phyloP scores from a whole-genome alignment of 116 monocot genomes.

The Thalassia testudinum region DNA sequence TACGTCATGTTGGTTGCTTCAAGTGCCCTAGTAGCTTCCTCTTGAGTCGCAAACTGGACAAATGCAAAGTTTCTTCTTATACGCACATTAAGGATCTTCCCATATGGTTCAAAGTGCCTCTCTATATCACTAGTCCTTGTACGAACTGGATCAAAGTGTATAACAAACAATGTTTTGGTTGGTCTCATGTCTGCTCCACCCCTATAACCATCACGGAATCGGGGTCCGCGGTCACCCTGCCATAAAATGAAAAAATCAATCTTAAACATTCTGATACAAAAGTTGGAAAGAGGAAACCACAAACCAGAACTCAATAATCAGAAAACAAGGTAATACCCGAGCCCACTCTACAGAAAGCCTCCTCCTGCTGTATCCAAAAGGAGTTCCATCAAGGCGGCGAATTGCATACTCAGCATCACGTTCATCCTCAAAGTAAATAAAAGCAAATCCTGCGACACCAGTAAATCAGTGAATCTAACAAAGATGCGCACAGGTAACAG shows the following conservation, averaged over 20 bases:
- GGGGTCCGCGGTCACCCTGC: conserved; percentile 43
- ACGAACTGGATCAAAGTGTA: conserved; percentile 76
- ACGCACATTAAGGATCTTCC: conserved; percentile 57
- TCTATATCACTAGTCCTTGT: conserved; percentile 77
- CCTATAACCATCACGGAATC: conserved; percentile 49
- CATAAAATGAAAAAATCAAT: neutral
- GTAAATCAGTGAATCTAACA: conserved; percentile 7
- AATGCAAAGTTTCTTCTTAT: conserved; percentile 91
- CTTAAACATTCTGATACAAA: neutral
- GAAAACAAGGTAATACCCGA: conserved; percentile 31
- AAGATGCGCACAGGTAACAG: neutral
- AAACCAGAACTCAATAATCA: neutral
- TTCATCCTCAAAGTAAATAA: conserved; percentile 88
- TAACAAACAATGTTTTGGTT: conserved; percentile 88
- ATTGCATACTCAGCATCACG: conserved; percentile 97
- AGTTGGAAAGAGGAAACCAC: neutral
- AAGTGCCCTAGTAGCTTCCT: conserved; percentile 82
- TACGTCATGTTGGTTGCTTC: conserved; percentile 75
- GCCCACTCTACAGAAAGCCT: conserved; percentile 91
- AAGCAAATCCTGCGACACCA: conserved; percentile 64
- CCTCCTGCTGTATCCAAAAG: conserved; percentile 69
- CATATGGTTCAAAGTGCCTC: conserved; percentile 87
- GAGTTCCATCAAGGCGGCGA: conserved; percentile 39
- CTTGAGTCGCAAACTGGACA: conserved; percentile 87
- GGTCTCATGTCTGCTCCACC: conserved; percentile 37